phyloP scores from a whole-genome alignment of 495 filamentous ascomycete species.

The Neurospora sp. region DNA sequence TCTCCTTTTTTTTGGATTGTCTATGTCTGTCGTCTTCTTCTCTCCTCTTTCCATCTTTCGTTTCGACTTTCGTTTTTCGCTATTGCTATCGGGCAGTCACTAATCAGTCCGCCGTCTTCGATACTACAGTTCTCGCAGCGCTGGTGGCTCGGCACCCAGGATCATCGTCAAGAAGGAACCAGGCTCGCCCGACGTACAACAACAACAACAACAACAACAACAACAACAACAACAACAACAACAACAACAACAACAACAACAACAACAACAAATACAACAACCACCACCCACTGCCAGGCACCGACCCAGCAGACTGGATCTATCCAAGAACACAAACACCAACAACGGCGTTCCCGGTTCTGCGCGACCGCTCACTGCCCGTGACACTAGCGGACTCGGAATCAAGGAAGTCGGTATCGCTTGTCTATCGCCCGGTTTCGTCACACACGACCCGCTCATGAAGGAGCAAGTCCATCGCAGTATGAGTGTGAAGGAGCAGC shows the following conservation, averaged over 20 bases:
- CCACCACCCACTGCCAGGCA: conserved; percentile 51
- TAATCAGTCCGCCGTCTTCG: conserved; percentile 5
- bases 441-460: conserved; percentile 93
- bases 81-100: conserved; percentile 3
- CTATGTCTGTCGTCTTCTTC: neutral
- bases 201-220: neutral
- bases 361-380: conserved; percentile 68
- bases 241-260: neutral
- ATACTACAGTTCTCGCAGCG: conserved; percentile 38
- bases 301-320: conserved; percentile 79
- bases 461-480: conserved; percentile 90
- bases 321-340: conserved; percentile 61
- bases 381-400: conserved; percentile 53
- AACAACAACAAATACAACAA: neutral
- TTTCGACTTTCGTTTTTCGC: conserved; percentile 9
- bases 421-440: conserved; percentile 89
- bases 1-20: conserved; percentile 14
- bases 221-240: neutral
- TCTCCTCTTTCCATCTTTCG: conserved; percentile 2
- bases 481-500: conserved; percentile 86
- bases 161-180: conserved; percentile 97
- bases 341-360: conserved; percentile 47
- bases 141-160: conserved; percentile 47
- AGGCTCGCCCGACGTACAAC: conserved; percentile 59
- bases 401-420: conserved; percentile 93